Evolutionary conservation across 2,329 filamentous ascomycete species (phyloP), one percentile per base, ranked within the genome.

Genomic region (Teratosphaeria viscida): DNA sequence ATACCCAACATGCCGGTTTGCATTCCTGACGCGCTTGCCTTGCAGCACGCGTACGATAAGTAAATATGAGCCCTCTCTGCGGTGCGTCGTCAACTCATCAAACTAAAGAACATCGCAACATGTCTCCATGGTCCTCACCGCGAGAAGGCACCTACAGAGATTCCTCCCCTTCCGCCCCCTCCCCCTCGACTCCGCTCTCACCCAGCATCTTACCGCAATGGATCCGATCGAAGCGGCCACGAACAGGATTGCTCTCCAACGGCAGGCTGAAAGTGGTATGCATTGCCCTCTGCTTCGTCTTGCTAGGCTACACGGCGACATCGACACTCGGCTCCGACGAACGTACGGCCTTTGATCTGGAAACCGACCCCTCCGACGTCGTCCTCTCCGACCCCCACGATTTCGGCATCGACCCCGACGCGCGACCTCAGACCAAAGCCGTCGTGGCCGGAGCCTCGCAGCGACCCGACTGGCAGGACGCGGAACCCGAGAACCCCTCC

Each of bases 221-320:
- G 67, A 63, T 70, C 3, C 62, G 64, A 16, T 63, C 64, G 27
- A 64, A 60, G 54, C 57, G 61, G 26, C 57, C 59, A 26, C 59
- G 59, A 11, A 60, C 57, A 5, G 57, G 29, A 26, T 39, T 65
- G 23, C 58, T 68, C 3, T 59, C 63, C 1, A 63, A 66, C 32
- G 63, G 64, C 11, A 64, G 65, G 39, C 35, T 71, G 52, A 67
- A 67, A 49, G 47, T 70, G 26, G 49, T 65, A 14, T 57, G 66
- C 8, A 59, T 71, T 6, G 68, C 63, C 1, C 14, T 63, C 14
- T 61, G 59, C 1, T 71, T 67, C 52, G 61, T 72, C 6, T n/a
- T 68, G 19, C 62, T 72, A 32, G 71, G 71, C 1, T 72, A 68
- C 64, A 62, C 68, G 35, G 54, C 71, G 5, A 72, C 70, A 16